Evolutionary conservation across 2,329 filamentous ascomycete genomes (phyloP).

Genomic region (Apiospora arundinis): DNA sequence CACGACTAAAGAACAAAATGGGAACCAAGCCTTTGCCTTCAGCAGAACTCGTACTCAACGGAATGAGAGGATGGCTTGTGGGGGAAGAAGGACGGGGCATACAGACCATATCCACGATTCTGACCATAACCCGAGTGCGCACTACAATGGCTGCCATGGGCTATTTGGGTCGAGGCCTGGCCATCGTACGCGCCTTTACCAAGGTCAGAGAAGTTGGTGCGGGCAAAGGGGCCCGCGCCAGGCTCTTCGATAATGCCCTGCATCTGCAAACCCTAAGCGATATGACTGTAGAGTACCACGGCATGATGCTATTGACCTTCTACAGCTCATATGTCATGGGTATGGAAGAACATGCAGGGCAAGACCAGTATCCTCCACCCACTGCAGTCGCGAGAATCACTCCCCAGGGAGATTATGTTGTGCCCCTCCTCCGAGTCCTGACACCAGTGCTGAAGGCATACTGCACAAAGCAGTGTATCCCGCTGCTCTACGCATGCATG

Average conservation of each 20-base stretch:
- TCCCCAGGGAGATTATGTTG: slow-evolving; percentile 21
- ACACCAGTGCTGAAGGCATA: slow-evolving; percentile 67
- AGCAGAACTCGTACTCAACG: slow-evolving; percentile 63
- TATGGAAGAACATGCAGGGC: slow-evolving; percentile 38
- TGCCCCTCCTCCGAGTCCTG: slow-evolving; percentile 58
- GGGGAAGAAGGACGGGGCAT: slow-evolving; percentile 64
- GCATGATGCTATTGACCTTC: slow-evolving; percentile 35
- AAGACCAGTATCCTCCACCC: neutral
- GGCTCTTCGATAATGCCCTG: slow-evolving; percentile 49
- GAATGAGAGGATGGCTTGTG: slow-evolving; percentile 59
- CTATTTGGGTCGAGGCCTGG: slow-evolving; percentile 52
- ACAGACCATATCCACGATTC: slow-evolving; percentile 63
- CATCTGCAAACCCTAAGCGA: slow-evolving; percentile 55
- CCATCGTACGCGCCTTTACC: slow-evolving; percentile 54
- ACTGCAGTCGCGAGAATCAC: slow-evolving; percentile 25
- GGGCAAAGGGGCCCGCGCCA: slow-evolving; percentile 37
- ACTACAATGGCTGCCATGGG: slow-evolving; percentile 50
- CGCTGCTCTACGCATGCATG: slow-evolving; percentile 63
- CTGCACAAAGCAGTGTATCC: slow-evolving; percentile 56
- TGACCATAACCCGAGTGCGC: slow-evolving; percentile 62
- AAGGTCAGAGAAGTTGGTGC: slow-evolving; percentile 51
- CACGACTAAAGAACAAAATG: slow-evolving; percentile 67
- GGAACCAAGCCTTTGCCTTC: slow-evolving; percentile 67
- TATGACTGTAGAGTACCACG: slow-evolving; percentile 52
- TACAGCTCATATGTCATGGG: slow-evolving; percentile 49